These are phyloP conservation scores for Rhodotorula babjevae DNA, from an alignment of 768 basidiomycete species.

Conservation along the genomic window DNA sequence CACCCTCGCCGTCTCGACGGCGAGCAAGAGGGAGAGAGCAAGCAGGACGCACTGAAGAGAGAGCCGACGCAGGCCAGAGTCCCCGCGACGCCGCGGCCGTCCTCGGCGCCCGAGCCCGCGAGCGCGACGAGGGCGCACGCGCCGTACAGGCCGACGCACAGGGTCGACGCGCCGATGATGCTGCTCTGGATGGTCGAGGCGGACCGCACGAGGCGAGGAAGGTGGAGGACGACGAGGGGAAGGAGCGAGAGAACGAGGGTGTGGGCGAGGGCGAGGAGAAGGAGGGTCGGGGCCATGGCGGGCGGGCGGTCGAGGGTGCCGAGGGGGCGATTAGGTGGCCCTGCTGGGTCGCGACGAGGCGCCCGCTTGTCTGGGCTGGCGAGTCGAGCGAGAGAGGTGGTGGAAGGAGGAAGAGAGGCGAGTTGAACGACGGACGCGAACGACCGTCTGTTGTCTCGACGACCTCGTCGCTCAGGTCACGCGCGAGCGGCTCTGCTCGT, in stretches of 20 bases:
- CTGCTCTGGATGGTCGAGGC: neutral
- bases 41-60: neutral
- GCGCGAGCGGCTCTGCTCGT: no score
- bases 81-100: neutral
- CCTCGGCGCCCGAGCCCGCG: neutral
- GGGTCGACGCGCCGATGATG: neutral
- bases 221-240: neutral
- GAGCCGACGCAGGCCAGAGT: neutral
- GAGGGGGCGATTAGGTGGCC: no score
- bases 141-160: neutral
- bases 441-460: no score
- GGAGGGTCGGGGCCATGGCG: neutral
- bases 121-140: constrained; percentile 13
- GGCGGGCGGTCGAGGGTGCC: neutral
- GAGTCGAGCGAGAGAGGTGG: no score
- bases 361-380: no score
- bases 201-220: neutral
- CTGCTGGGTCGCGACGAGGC: no score
- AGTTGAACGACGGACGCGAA: no score
- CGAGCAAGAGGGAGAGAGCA: neutral
- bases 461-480: no score
- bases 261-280: neutral
- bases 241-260: constrained; percentile 7
- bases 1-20: neutral
- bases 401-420: no score